phyloP scores from a whole-genome alignment of 2,329 filamentous ascomycete species.

The Sordariomycetes sp. region DNA sequence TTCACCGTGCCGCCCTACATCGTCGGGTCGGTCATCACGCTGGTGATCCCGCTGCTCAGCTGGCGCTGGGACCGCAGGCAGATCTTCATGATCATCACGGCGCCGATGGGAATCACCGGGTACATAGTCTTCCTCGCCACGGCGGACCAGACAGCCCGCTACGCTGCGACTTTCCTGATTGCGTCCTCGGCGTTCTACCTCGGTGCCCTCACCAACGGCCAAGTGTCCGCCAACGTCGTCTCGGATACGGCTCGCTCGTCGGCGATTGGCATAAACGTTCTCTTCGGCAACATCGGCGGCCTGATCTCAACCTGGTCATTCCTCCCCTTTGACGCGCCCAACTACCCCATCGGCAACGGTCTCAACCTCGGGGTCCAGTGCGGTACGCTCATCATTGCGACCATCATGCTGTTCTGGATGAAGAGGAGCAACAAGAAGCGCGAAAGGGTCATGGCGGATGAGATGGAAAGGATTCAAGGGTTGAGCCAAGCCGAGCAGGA shows the following conservation, averaged over 20 bases:
- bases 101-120: slow-evolving; percentile 55
- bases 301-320: slow-evolving; percentile 52
- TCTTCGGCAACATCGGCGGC: slow-evolving; percentile 19
- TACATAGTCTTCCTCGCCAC: slow-evolving; percentile 60
- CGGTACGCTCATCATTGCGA: slow-evolving; percentile 39
- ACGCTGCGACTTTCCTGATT: slow-evolving; percentile 60
- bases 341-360: slow-evolving; percentile 59
- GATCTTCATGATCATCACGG: slow-evolving; percentile 47
- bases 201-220: slow-evolving; percentile 55
- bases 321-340: slow-evolving; percentile 47
- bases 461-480: slow-evolving; percentile 35
- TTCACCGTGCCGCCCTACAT: slow-evolving; percentile 61
- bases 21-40: slow-evolving; percentile 54
- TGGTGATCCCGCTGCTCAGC: slow-evolving; percentile 48
- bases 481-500: slow-evolving; percentile 37
- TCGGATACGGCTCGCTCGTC: slow-evolving; percentile 56
- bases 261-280: slow-evolving; percentile 34
- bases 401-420: slow-evolving; percentile 49
- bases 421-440: slow-evolving; percentile 46
- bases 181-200: slow-evolving; percentile 51
- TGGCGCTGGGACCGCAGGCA: slow-evolving; percentile 50
- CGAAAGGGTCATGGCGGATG: slow-evolving; percentile 17
- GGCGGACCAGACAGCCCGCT: slow-evolving; percentile 39
- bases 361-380: slow-evolving; percentile 46
- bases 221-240: slow-evolving; percentile 58